A percentile compares a stretch with the other conserved stretches of the same genome.
These are phyloP conservation scores for Tolypocladium inflatum DNA, from an alignment of 2,329 filamentous ascomycete genomes.

Conservation along the genomic window DNA sequence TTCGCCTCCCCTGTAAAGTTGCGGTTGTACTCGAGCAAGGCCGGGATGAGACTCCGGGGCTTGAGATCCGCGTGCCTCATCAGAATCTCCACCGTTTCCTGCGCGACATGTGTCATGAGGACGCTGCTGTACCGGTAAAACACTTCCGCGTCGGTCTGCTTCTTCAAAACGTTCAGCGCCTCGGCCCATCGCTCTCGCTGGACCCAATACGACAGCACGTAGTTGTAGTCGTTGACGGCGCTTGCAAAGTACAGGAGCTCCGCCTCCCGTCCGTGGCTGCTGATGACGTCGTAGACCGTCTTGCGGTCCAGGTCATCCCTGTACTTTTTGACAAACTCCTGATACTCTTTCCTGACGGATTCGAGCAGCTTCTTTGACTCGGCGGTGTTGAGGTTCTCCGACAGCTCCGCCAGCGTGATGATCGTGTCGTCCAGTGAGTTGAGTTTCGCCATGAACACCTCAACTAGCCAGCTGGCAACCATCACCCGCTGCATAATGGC, in stretches of 20 bases:
- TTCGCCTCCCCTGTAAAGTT: conserved; percentile 55
- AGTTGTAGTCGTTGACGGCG: conserved; percentile 83
- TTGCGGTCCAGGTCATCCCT: conserved; percentile 82
- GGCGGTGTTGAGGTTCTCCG: conserved; percentile 59
- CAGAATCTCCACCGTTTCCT: conserved; percentile 86
- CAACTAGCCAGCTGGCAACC: conserved; percentile 90
- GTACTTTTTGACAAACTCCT: conserved; percentile 78
- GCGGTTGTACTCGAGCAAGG: conserved; percentile 87
- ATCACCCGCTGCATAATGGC: conserved; percentile 88
- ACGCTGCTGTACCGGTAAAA: conserved; percentile 97
- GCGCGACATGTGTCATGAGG: conserved; percentile 81
- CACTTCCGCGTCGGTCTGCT: conserved; percentile 82
- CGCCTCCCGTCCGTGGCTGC: conserved; percentile 87
- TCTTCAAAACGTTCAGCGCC: conserved; percentile 79
- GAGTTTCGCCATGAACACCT: conserved; percentile 95
- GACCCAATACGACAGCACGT: conserved; percentile 93
- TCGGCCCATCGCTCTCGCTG: conserved; percentile 89
- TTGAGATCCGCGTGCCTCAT: conserved; percentile 85
- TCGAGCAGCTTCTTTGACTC: conserved; percentile 66
- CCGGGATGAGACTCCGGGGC: conserved; percentile 81
- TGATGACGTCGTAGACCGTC: conserved; percentile 92
- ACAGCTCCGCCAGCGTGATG: conserved; percentile 74
- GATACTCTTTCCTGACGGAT: conserved; percentile 66
- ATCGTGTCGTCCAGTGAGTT: conserved; percentile 93
- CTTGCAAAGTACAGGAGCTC: conserved; percentile 89